Percentiles rank a stretch among this genome's conserved stretches.
These are phyloP conservation scores for Xylaria sp. DNA, from an alignment of 495 filamentous ascomycete genomes.

Conservation along the genomic window DNA sequence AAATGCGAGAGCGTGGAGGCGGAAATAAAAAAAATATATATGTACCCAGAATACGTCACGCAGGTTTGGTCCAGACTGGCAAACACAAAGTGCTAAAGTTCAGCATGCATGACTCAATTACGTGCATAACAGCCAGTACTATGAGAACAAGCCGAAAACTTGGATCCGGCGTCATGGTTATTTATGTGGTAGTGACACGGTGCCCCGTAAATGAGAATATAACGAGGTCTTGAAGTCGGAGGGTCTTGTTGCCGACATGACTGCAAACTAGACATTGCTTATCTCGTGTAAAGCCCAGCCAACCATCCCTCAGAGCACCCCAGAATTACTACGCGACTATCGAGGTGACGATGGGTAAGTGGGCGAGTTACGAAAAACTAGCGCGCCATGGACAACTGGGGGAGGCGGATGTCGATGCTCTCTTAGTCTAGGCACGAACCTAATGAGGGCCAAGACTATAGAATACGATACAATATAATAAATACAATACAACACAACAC, in stretches of 20 bases:
- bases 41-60: not conserved
- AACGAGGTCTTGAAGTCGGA: not conserved
- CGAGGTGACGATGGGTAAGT: not conserved
- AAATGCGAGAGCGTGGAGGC: not conserved
- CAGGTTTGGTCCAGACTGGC: not conserved
- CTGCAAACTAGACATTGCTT: slow-evolving; percentile 6
- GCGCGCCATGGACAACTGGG: not conserved
- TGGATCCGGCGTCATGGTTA: not conserved
- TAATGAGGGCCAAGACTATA: slow-evolving; percentile 2
- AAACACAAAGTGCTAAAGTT: slow-evolving; percentile 7
- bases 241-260: slow-evolving; percentile 17
- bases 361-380: not conserved
- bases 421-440: slow-evolving; percentile 3
- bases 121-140: slow-evolving; percentile 6
- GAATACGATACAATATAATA: no score
- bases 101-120: slow-evolving; percentile 19
- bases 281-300: slow-evolving; percentile 16
- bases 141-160: not conserved
- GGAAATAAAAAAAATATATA: not conserved
- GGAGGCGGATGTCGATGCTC: not conserved
- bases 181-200: not conserved
- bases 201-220: not conserved
- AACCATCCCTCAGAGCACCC: not conserved
- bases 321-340: not conserved
- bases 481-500: no score